A percentile compares a stretch with the other conserved stretches of the same genome.
These are phyloP conservation scores for Nemania abortiva DNA, from an alignment of 2,329 filamentous ascomycete genomes.

Conservation along the genomic window DNA sequence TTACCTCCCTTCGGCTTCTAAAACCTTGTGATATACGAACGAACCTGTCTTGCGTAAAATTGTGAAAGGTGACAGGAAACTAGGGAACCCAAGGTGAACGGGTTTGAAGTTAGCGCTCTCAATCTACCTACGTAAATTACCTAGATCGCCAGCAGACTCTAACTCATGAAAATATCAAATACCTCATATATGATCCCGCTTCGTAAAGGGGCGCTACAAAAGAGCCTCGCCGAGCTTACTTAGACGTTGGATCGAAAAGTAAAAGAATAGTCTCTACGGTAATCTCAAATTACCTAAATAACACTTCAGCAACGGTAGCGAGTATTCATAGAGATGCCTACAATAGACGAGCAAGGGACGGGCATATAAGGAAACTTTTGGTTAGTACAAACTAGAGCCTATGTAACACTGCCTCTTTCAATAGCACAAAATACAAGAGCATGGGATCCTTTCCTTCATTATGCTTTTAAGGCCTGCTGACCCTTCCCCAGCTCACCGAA, in stretches of 20 bases:
- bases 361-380: slow-evolving; percentile 43
- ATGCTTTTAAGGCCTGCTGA: slow-evolving; percentile 34
- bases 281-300: background rate
- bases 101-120: background rate
- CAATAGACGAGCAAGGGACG: background rate
- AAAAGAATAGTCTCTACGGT: background rate
- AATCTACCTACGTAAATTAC: background rate
- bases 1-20: slow-evolving; percentile 7
- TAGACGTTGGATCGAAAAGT: background rate
- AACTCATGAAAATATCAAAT: too few relatives aligned
- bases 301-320: background rate
- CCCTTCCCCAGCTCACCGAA: slow-evolving; percentile 30
- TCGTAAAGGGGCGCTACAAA: background rate
- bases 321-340: background rate
- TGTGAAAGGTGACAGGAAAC: background rate
- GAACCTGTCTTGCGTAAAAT: background rate
- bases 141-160: too few relatives aligned
- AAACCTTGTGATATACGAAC: slow-evolving; percentile 28
- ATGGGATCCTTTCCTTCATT: slow-evolving; percentile 41
- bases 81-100: background rate
- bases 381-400: slow-evolving; percentile 47
- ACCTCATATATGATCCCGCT: too few relatives aligned
- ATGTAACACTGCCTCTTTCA: slow-evolving; percentile 46
- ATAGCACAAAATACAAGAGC: slow-evolving; percentile 47
- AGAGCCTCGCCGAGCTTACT: background rate